Percentiles rank a stretch among this genome's conserved stretches.
Evolutionary conservation across 176 grass and related monocot species (phyloP).

Genomic region (Eragrostis curvula): DNA sequence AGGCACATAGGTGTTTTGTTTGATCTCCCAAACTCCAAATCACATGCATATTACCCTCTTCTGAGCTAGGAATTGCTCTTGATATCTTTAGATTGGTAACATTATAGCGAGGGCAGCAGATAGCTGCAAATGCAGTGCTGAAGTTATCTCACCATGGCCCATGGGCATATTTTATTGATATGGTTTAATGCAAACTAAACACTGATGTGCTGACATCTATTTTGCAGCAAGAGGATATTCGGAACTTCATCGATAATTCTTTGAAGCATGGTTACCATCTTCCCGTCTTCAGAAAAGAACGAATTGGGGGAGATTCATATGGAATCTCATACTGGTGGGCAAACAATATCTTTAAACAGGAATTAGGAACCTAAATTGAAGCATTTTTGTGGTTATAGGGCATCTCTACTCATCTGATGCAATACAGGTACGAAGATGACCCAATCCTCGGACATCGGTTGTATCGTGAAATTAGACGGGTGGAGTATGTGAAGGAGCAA

Average conservation of each 20-base stretch:
- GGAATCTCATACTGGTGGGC: conserved; percentile 94
- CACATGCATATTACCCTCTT: not conserved
- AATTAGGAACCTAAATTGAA: conserved; percentile 9
- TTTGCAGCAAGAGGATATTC: conserved; percentile 96
- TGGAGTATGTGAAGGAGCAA: conserved; percentile 56
- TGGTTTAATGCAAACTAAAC: conserved; percentile 25
- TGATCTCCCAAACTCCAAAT: not conserved
- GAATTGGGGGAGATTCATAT: conserved; percentile 83
- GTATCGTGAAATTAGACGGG: conserved; percentile 90
- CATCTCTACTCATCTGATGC: conserved; percentile 41
- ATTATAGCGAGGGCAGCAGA: conserved; percentile 4
- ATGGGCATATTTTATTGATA: conserved; percentile 6
- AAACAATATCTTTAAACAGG: conserved; percentile 28
- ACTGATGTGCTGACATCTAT: conserved; percentile 30
- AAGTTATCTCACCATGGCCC: conserved; percentile 24
- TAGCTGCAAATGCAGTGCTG: conserved; percentile 17
- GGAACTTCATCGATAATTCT: conserved; percentile 83
- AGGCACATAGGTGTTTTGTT: conserved; percentile 22
- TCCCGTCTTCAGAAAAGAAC: conserved; percentile 75
- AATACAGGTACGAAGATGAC: conserved; percentile 88
- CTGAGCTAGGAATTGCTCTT: conserved; percentile 19
- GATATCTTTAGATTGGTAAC: not conserved
- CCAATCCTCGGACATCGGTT: conserved; percentile 82
- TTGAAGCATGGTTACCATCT: conserved; percentile 80
- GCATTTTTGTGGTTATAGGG: conserved; percentile 4